Evolutionary conservation across 148 eudicot genomes (phyloP).

Genomic region (Dianthus caryophyllus): DNA sequence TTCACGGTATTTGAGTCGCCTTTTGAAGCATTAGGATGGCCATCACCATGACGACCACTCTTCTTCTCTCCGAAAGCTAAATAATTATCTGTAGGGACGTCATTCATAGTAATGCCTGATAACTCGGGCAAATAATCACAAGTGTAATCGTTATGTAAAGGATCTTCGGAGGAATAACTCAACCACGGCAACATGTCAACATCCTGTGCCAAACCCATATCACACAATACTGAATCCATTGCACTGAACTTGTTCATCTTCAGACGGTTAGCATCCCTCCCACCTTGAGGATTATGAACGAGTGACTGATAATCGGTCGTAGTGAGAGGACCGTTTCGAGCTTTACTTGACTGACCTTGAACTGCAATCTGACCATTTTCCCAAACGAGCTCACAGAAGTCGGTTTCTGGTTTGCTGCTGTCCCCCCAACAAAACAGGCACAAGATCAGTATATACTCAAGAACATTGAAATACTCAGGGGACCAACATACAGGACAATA

Average conservation of each 20-base stretch:
- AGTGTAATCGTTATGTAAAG: constrained; percentile 45
- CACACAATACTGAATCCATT: constrained; percentile 34
- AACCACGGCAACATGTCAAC: constrained; percentile 70
- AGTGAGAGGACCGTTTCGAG: constrained; percentile 21
- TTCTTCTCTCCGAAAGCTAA: constrained; percentile 35
- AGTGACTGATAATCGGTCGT: constrained; percentile 38
- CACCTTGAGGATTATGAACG: background rate
- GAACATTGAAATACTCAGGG: background rate
- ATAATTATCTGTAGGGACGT: constrained; percentile 33
- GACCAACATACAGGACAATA: background rate
- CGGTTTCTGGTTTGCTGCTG: constrained; percentile 51
- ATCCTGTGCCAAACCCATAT: constrained; percentile 45
- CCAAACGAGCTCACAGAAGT: constrained; percentile 70
- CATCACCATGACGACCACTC: constrained; percentile 29
- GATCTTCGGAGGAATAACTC: constrained; percentile 38
- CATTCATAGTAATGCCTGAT: constrained; percentile 55
- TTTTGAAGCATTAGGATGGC: constrained; percentile 27
- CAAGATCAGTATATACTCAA: constrained; percentile 20
- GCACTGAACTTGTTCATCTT: background rate
- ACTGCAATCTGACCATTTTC: constrained; percentile 65
- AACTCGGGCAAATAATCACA: constrained; percentile 63
- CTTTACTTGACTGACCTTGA: constrained; percentile 56
- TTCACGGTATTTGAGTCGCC: constrained; percentile 27
- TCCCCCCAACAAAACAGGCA: constrained; percentile 12
- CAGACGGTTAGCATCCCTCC: background rate